These are phyloP conservation scores for Yamadazyma dushanensis DNA, from an alignment of 1,139 yeast genomes.

Conservation along the genomic window DNA sequence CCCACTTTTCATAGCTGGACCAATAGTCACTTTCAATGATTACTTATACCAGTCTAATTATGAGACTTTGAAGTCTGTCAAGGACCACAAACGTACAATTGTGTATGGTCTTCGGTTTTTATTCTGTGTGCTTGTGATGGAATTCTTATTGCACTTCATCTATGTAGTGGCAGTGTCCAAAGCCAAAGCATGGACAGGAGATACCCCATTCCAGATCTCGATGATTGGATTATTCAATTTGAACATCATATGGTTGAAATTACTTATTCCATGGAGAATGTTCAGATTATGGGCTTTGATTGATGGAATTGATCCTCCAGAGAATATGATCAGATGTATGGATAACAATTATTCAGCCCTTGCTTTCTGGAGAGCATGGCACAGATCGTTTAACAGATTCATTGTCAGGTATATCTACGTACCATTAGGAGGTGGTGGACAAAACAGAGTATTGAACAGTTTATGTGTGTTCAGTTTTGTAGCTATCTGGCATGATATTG, in stretches of 20 bases:
- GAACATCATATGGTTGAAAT: slow-evolving; percentile 87
- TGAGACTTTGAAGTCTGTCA: slow-evolving; percentile 39
- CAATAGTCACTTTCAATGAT: slow-evolving; percentile 89
- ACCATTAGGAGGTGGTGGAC: slow-evolving; percentile 83
- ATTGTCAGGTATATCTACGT: slow-evolving; percentile 78
- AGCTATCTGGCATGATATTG: slow-evolving; percentile 98
- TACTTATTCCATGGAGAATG: slow-evolving; percentile 93
- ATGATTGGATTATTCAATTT: slow-evolving; percentile 93
- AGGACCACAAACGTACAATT: slow-evolving; percentile 47
- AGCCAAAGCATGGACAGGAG: slow-evolving; percentile 86
- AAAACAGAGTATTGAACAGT: slow-evolving; percentile 67
- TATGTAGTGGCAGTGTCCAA: slow-evolving; percentile 93
- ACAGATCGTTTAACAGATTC: slow-evolving; percentile 90
- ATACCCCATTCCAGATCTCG: slow-evolving; percentile 87
- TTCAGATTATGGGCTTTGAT: slow-evolving; percentile 89
- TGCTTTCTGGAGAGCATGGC: slow-evolving; percentile 99
- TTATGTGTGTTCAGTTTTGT: slow-evolving; percentile 93
- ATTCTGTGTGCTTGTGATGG: slow-evolving; percentile 84
- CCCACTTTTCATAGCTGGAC: slow-evolving; percentile 94
- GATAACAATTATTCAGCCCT: slow-evolving; percentile 89
- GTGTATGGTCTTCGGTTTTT: slow-evolving; percentile 67
- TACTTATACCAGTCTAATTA: slow-evolving; percentile 69
- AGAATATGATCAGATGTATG: slow-evolving; percentile 96
- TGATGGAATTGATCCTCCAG: slow-evolving; percentile 95
- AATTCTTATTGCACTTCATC: slow-evolving; percentile 78